Base-by-base conservation (phyloP, 805 yeast species). In the Suhomyces faveliae region DNA sequence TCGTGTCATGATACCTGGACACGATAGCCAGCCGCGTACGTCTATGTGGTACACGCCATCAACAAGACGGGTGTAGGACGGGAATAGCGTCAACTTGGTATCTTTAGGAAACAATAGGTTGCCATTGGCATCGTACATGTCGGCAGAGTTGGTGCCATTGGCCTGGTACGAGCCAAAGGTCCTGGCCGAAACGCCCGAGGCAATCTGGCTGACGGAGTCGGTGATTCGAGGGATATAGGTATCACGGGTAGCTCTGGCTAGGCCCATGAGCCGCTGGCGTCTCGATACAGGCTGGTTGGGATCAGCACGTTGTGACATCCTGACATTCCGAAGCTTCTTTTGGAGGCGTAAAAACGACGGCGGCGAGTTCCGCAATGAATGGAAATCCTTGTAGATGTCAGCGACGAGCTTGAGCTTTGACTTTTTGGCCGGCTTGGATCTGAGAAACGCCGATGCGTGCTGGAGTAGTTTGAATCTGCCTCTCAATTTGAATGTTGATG, bases 1-100 rank as follows among this genome's bases (percentile, higher is more conserved):
- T 37, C 95, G 72, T 24, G 79, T 77, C 73, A 82, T 78, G 7
- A 77, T 70, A 0, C 95, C 95, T 0, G 90, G 89, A 37, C 87
- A 74, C 9, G 80, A 74, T 22, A 86, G 68, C 78, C 87, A 80
- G 5, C 97, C 96, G 39, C 87, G 75, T 2, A 91, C 80, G 29
- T 81, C 81, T 35, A 78, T 77, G 52, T 71, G 80, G 44, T 70
- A 73, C 6, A 58, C 49, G 13, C 13, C 21, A 27, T 56, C 49
- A 7, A 45, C 50, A n/a, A 51, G 45, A 9, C 71, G 55, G 2
- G 77, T 65, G 52, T 71, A 71, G 0, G 71, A 61, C 2, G 77
- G 76, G 40, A 63, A 67, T 5, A 85, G 64, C 2, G 80, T 63
- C n/a, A 89, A 74, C 13, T 77, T 67, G 24, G 89, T 82, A 53